phyloP scores from a whole-genome alignment of 2,329 filamentous ascomycete species.

The Ceratocystis ficicola region DNA sequence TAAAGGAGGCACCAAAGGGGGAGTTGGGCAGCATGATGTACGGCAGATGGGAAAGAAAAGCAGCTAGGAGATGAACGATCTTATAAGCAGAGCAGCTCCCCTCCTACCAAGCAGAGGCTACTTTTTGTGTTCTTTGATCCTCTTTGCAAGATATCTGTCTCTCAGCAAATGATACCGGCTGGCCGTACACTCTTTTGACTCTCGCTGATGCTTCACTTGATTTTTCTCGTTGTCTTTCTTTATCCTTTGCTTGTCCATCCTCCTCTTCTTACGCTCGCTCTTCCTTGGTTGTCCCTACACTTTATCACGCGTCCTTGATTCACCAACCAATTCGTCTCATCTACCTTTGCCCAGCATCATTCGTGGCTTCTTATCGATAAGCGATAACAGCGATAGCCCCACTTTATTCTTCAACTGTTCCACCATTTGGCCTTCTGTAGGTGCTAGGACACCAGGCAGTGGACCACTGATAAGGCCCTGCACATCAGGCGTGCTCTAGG shows the following conservation, averaged over 20 bases:
- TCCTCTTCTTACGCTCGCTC: conserved; percentile 3
- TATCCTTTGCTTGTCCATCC: background rate
- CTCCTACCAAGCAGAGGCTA: background rate
- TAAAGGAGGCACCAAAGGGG: background rate
- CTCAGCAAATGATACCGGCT: background rate
- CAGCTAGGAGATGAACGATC: background rate
- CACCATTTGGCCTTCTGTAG: background rate
- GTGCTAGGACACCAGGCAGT: background rate
- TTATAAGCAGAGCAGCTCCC: background rate
- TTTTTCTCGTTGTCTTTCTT: conserved; percentile 4
- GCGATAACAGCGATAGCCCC: background rate
- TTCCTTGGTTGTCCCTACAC: background rate
- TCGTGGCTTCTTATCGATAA: background rate
- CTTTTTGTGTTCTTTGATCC: conserved; percentile 12
- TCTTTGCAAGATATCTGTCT: conserved; percentile 10
- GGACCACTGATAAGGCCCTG: background rate
- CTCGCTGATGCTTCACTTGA: background rate
- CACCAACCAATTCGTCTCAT: background rate
- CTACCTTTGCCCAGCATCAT: background rate
- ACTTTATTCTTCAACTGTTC: background rate
- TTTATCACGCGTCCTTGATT: background rate
- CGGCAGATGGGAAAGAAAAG: background rate
- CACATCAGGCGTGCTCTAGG: background rate
- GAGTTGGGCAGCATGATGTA: too few relatives aligned
- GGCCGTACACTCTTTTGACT: conserved; percentile 12